A percentile compares a stretch with the other conserved stretches of the same genome.
phyloP scores from a whole-genome alignment of 2,329 filamentous ascomycete genomes.

The Dactylellina sp. region DNA sequence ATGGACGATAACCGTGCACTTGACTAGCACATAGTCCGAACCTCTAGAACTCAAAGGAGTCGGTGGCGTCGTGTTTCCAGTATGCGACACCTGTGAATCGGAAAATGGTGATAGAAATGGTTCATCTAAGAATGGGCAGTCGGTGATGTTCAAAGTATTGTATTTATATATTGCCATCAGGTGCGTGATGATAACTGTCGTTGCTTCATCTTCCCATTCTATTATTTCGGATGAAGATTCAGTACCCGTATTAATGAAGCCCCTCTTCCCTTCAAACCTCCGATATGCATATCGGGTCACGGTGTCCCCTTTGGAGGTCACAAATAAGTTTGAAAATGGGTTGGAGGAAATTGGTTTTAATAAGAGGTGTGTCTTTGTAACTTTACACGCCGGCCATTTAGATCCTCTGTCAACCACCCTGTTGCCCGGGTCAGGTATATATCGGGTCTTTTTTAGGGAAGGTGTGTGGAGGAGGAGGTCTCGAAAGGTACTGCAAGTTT shows the following conservation, averaged over 20 bases:
- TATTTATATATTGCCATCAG: slow-evolving; percentile 2
- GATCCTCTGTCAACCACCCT: background rate
- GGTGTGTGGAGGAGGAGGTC: slow-evolving; percentile 15
- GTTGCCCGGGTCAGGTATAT: background rate
- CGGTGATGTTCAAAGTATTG: slow-evolving; percentile 24
- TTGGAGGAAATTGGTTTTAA: background rate
- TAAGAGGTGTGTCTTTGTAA: slow-evolving; percentile 7
- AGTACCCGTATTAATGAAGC: background rate
- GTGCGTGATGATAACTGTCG: slow-evolving; percentile 2
- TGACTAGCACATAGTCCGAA: background rate
- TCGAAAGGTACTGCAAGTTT: slow-evolving; percentile 6
- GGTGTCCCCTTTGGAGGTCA: background rate
- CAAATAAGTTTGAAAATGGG: slow-evolving; percentile 18
- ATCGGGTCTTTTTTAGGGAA: slow-evolving; percentile 21
- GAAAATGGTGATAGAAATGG: slow-evolving; percentile 15
- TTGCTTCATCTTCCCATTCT: background rate
- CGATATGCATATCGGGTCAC: slow-evolving; percentile 18
- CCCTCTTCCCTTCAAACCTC: background rate
- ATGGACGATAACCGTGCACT: background rate
- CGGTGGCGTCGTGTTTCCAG: background rate
- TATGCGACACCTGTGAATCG: background rate
- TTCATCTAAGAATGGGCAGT: slow-evolving; percentile 35
- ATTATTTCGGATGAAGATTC: background rate
- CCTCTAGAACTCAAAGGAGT: background rate
- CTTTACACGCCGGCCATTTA: background rate